Base-by-base conservation (phyloP, 192 early-diverging fungal genomes). In the Funneliformis geosporum region DNA sequence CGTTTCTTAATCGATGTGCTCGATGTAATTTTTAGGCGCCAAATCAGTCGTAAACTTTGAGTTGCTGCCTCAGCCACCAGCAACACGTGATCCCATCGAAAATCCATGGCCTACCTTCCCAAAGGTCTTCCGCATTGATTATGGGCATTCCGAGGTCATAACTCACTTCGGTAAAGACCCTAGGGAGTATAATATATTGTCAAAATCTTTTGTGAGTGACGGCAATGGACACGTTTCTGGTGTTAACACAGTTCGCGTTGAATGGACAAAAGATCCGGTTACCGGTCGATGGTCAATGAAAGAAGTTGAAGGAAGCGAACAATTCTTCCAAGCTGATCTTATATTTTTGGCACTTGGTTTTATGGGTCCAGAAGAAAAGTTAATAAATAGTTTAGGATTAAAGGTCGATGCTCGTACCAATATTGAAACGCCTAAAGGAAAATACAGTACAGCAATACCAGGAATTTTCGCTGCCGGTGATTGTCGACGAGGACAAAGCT, bases 41-140 rank as follows among this genome's bases (percentile, higher is more conserved):
- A 91, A 89, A 75, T 92, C 90, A 67, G 91, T 99, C 21, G 89
- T 93, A 79, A 98, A 98, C 90, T 99, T 99, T 92, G 98, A 99
- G 84, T 90, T 99, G 75, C 86, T 99, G 40, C 98, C 98, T 5
- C 93, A 94, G 83, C 97, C 98, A 61, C 94, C 98, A n/a, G 83
- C 80, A 0, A 83, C 82, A 59, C 94, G 98, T 79, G 94, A 91
- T 66, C 80, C 80, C 38, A 21, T 12, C 23, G 96, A 97, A 82
- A 99, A 98, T 90, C 98, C 97, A 68, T 99, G 98, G 98, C 98
- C 98, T 27, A 92, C 96, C 83, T 99, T 92, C 89, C 96, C 98
- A 55, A 93, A 96, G 70, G 93, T 96, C 18, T 98, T 97, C 91
- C 93, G 94, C 86, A 89, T 97, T 28, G 97, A 98, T 87, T 98